Evolutionary conservation across 176 grass and related monocot genomes (phyloP).

Genomic region (Eleusine coracana): DNA sequence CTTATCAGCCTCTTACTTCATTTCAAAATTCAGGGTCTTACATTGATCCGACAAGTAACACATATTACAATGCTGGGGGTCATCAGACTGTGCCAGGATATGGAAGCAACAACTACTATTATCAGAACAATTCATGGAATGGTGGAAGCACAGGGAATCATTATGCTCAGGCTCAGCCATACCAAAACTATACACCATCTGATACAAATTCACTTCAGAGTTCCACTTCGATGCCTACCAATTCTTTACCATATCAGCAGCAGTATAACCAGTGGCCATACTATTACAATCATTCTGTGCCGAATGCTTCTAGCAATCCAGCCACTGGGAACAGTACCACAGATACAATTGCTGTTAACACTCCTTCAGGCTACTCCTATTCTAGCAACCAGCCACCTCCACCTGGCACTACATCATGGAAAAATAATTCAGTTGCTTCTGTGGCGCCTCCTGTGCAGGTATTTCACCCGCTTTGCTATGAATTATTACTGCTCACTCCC

Average conservation of each 20-base stretch:
- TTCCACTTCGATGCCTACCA: slow-evolving; percentile 59
- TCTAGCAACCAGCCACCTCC: slow-evolving; percentile 81
- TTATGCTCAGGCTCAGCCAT: slow-evolving; percentile 47
- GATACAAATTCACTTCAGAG: slow-evolving; percentile 56
- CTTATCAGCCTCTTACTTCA: slow-evolving; percentile 98
- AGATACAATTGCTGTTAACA: slow-evolving; percentile 41
- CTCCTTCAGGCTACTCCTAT: slow-evolving; percentile 68
- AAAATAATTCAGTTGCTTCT: slow-evolving; percentile 57
- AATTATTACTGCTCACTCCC: slow-evolving; percentile 21
- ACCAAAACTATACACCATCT: slow-evolving; percentile 64
- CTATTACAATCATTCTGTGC: slow-evolving; percentile 67
- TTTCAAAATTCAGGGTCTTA: slow-evolving; percentile 99
- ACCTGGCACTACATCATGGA: slow-evolving; percentile 88
- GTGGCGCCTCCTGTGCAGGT: slow-evolving; percentile 72
- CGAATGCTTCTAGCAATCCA: slow-evolving; percentile 54
- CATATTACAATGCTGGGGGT: slow-evolving; percentile 99
- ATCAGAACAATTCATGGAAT: slow-evolving; percentile 60
- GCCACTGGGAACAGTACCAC: slow-evolving; percentile 45
- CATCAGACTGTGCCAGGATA: slow-evolving; percentile 82
- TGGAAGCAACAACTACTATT: slow-evolving; percentile 74
- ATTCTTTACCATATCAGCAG: slow-evolving; percentile 77
- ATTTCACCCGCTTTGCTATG: slow-evolving; percentile 34
- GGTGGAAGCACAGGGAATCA: slow-evolving; percentile 53
- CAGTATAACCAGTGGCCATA: slow-evolving; percentile 82
- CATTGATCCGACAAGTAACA: slow-evolving; percentile 83